A percentile compares a stretch with the other conserved stretches of the same genome.
phyloP scores from a whole-genome alignment of 2,329 filamentous ascomycete genomes.

The Chaetomiaceae sp. region DNA sequence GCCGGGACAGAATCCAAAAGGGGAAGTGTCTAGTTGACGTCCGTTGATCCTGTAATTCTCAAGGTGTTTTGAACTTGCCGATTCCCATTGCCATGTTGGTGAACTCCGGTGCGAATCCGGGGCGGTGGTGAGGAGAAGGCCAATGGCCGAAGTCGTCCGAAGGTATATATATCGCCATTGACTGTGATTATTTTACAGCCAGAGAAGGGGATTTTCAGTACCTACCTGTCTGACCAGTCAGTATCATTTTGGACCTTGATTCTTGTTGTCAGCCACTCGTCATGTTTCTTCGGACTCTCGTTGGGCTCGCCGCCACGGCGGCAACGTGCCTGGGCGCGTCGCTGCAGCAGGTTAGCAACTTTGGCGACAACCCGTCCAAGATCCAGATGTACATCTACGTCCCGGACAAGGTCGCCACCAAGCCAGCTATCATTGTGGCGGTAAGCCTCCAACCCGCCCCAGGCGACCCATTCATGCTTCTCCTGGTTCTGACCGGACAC shows the following conservation, averaged over 20 bases:
- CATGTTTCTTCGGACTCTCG: conserved; percentile 17
- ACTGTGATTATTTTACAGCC: neutral
- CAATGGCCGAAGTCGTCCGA: no score
- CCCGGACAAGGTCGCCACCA: conserved; percentile 30
- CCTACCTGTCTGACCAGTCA: no score
- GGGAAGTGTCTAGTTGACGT: neutral
- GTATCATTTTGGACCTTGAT: neutral
- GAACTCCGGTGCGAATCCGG: no score
- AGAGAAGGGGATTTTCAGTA: no score
- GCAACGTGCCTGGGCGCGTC: conserved; percentile 20
- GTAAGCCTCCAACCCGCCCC: conserved; percentile 17
- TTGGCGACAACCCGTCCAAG: conserved; percentile 33
- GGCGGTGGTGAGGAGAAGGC: no score
- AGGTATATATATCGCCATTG: neutral
- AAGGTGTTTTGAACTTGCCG: neutral
- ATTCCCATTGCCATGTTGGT: neutral
- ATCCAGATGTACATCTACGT: conserved; percentile 40
- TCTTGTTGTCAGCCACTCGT: neutral
- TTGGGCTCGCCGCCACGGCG: conserved; percentile 19
- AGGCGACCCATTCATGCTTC: no score
- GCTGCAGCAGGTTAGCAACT: conserved; percentile 25
- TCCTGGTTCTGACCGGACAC: neutral
- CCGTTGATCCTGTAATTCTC: neutral
- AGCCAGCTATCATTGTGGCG: conserved; percentile 43
- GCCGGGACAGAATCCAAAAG: neutral